A percentile compares a stretch with the other conserved stretches of the same genome.
Conservation (phyloP, 139 green algal species). For the Haematococcus lacustris region DNA sequence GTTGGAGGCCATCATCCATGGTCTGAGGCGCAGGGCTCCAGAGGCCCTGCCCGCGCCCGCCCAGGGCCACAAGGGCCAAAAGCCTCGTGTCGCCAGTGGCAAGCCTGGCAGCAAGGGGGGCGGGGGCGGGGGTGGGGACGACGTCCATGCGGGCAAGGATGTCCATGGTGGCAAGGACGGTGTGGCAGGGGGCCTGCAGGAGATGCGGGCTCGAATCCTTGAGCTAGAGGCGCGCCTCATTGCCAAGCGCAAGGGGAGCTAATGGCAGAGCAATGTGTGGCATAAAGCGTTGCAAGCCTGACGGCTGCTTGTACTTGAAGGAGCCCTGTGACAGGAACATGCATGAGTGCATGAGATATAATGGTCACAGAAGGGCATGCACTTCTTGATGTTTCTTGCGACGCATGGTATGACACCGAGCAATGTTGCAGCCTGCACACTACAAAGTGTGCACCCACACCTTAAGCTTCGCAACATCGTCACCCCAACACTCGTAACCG, state of each 20-base stretch:
- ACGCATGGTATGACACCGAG: too few species aligned
- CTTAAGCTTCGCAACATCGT: too few species aligned
- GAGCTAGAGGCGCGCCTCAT: slow-evolving; percentile 14
- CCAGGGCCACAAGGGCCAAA: background rate
- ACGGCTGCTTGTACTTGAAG: too few species aligned
- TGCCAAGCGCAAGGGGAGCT: slow-evolving; percentile 2
- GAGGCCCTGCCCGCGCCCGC: background rate
- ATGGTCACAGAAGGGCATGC: too few species aligned
- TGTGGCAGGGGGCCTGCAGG: slow-evolving; percentile 13
- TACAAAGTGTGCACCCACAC: too few species aligned
- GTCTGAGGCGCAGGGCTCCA: slow-evolving; percentile 34
- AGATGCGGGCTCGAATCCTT: slow-evolving; percentile 11
- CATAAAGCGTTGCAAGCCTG: too few species aligned
- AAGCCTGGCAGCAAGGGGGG: background rate
- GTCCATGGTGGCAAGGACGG: slow-evolving; percentile 15
- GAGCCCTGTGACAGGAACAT: too few species aligned
- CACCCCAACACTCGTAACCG: too few species aligned
- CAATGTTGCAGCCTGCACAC: too few species aligned
- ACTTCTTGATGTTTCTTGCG: too few species aligned
- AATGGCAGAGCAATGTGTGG: too few species aligned
- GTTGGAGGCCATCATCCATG: slow-evolving; percentile 46
- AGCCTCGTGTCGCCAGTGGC: background rate
- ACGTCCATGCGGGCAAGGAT: background rate
- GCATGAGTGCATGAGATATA: too few species aligned
- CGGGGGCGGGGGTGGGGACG: background rate